Conservation (phyloP, 1,284 basidiomycete species). For the Trametes polyzona region DNA sequence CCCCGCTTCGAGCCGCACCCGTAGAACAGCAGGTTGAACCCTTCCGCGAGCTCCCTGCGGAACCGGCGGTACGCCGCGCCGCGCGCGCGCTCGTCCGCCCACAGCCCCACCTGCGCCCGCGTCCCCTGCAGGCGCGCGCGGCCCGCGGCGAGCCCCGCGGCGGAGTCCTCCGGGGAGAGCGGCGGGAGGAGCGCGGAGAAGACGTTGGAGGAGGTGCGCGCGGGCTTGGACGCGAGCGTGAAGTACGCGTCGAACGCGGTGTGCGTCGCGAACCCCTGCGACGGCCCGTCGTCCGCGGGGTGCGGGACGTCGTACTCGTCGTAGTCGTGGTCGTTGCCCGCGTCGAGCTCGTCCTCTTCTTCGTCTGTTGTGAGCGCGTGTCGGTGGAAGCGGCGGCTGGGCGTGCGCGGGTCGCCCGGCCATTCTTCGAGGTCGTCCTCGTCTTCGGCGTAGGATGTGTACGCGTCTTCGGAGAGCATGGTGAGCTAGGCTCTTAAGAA, state of each 20-base stretch:
- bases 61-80: constrained; percentile 61
- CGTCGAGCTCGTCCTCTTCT: constrained; percentile 7
- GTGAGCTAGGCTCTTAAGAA: too few species aligned
- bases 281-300: constrained; percentile 14
- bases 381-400: constrained; percentile 15
- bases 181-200: constrained; percentile 77
- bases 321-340: too few species aligned
- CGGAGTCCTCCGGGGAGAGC: constrained; percentile 64
- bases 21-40: constrained; percentile 87
- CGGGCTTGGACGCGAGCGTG: constrained; percentile 59
- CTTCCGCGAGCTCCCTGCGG: constrained; percentile 72
- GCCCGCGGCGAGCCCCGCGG: constrained; percentile 40
- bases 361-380: constrained; percentile 18
- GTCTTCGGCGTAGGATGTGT: constrained; percentile 15
- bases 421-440: constrained; percentile 24
- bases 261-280: constrained; percentile 33
- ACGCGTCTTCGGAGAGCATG: constrained; percentile 17
- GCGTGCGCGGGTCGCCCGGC: constrained; percentile 22
- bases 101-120: constrained; percentile 22
- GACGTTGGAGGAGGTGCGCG: constrained; percentile 75
- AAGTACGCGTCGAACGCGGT: constrained; percentile 87
- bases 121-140: constrained; percentile 32
- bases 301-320: background rate
- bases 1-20: constrained; percentile 86
- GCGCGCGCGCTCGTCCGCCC: constrained; percentile 34